These are phyloP conservation scores for Chaetothyriales sp. DNA, from an alignment of 2,329 filamentous ascomycete genomes.

Conservation along the genomic window DNA sequence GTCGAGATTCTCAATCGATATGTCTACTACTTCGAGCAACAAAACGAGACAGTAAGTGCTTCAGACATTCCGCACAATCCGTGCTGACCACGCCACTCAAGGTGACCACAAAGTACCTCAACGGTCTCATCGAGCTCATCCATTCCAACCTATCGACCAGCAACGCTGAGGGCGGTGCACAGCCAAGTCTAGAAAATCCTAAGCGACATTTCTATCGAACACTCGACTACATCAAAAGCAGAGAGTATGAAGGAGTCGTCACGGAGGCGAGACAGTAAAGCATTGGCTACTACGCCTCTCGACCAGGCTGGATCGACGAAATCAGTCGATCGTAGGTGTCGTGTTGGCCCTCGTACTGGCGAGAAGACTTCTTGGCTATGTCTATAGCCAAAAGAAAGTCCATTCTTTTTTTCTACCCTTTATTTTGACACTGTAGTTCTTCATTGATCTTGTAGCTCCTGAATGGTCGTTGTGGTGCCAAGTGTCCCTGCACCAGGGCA, in stretches of 20 bases:
- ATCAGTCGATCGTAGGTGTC: too few relatives aligned
- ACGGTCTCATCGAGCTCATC: conserved; percentile 94
- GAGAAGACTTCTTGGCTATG: too few relatives aligned
- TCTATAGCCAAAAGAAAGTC: too few relatives aligned
- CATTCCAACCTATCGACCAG: conserved; percentile 77
- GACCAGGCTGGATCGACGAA: too few relatives aligned
- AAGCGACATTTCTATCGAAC: conserved; percentile 91
- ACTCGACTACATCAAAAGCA: conserved; percentile 77
- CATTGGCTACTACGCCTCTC: background rate
- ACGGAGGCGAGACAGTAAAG: conserved; percentile 40
- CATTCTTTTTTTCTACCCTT: too few relatives aligned
- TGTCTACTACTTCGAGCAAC: conserved; percentile 98
- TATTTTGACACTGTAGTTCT: too few relatives aligned
- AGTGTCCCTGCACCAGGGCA: too few relatives aligned
- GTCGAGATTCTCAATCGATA: conserved; percentile 97
- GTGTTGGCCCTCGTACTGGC: too few relatives aligned
- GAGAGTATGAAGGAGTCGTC: conserved; percentile 87
- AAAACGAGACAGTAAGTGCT: conserved; percentile 71
- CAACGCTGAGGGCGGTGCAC: conserved; percentile 15
- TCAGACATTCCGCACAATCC: conserved; percentile 3
- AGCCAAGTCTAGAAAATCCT: conserved; percentile 64
- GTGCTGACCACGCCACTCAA: conserved; percentile 21
- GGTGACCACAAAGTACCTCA: conserved; percentile 93
- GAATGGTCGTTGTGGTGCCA: too few relatives aligned
- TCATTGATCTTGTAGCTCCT: too few relatives aligned